Percentiles rank a stretch among this genome's conserved stretches.
Evolutionary conservation across 2,329 filamentous ascomycete genomes (phyloP).

Genomic region (Rutstroemia sp.): DNA sequence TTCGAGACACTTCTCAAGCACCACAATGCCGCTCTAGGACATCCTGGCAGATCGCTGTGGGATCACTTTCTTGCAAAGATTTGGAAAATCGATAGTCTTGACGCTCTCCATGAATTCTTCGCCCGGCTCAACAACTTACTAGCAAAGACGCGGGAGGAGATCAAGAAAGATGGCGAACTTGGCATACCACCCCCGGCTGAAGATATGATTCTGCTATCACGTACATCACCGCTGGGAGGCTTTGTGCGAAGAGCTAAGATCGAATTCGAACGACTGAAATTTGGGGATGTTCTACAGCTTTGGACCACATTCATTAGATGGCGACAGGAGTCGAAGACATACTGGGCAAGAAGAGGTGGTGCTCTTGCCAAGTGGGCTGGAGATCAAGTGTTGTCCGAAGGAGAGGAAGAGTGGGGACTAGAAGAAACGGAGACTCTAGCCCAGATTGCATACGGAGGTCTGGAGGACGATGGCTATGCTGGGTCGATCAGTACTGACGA

Average conservation of each 20-base stretch:
- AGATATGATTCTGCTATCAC: constrained; percentile 54
- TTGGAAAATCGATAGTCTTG: constrained; percentile 77
- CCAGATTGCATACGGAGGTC: constrained; percentile 23
- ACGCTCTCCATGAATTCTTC: constrained; percentile 75
- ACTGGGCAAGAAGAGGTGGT: constrained; percentile 49
- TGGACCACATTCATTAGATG: constrained; percentile 82
- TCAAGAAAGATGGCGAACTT: constrained; percentile 46
- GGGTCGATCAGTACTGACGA: constrained; percentile 65
- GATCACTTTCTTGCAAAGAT: constrained; percentile 74
- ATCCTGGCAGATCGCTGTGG: constrained; percentile 78
- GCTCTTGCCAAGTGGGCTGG: constrained; percentile 42
- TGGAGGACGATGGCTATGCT: constrained; percentile 26
- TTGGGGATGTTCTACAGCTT: constrained; percentile 68
- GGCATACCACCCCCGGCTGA: constrained; percentile 41
- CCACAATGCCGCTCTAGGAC: constrained; percentile 44
- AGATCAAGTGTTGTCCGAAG: constrained; percentile 46
- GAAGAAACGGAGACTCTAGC: constrained; percentile 35
- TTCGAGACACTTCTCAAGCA: constrained; percentile 51
- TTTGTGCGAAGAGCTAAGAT: constrained; percentile 71
- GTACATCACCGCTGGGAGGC: constrained; percentile 70
- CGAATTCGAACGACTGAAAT: constrained; percentile 74
- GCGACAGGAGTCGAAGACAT: constrained; percentile 62
- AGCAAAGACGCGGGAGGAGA: constrained; percentile 53
- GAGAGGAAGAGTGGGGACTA: constrained; percentile 44
- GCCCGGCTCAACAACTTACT: constrained; percentile 50